Percentiles rank a stretch among this genome's conserved stretches.
Evolutionary conservation across 2,329 filamentous ascomycete genomes (phyloP).

Genomic region (Onygenales sp.): DNA sequence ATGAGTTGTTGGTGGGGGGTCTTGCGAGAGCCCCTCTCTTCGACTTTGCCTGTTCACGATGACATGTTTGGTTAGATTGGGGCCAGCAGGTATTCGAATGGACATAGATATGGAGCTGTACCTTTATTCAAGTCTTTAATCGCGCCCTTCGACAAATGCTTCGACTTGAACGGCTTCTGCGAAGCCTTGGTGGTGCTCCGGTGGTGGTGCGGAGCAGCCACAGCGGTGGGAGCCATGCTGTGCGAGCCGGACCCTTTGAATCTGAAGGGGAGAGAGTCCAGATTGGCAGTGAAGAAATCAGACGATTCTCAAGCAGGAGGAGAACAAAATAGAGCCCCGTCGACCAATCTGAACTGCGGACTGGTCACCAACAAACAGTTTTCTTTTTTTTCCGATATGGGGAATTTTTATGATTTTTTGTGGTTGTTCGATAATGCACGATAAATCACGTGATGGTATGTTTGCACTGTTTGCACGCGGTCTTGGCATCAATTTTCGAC

Average conservation of each 20-base stretch:
- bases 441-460: slow-evolving; percentile 22
- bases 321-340: background rate
- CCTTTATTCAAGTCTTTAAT: slow-evolving; percentile 80
- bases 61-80: slow-evolving; percentile 9
- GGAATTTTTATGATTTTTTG: background rate
- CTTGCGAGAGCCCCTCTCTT: slow-evolving; percentile 66
- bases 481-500: slow-evolving; percentile 30
- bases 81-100: background rate
- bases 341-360: background rate
- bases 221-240: slow-evolving; percentile 64
- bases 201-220: slow-evolving; percentile 63
- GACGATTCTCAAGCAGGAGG: no score
- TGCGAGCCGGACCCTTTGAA: slow-evolving; percentile 62
- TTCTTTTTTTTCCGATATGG: slow-evolving; percentile 1
- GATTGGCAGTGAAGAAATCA: slow-evolving; percentile 1
- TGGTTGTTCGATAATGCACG: slow-evolving; percentile 8
- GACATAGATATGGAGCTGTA: slow-evolving; percentile 24
- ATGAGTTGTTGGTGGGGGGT: slow-evolving; percentile 94
- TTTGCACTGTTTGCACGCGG: slow-evolving; percentile 13
- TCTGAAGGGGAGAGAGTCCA: slow-evolving; percentile 57
- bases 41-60: slow-evolving; percentile 60
- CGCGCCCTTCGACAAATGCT: slow-evolving; percentile 78
- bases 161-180: slow-evolving; percentile 88
- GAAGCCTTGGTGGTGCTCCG: slow-evolving; percentile 80
- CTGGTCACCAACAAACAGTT: background rate